Evolutionary conservation across 345 rosid species (phyloP).

Genomic region (Arabidopsis arenosa): DNA sequence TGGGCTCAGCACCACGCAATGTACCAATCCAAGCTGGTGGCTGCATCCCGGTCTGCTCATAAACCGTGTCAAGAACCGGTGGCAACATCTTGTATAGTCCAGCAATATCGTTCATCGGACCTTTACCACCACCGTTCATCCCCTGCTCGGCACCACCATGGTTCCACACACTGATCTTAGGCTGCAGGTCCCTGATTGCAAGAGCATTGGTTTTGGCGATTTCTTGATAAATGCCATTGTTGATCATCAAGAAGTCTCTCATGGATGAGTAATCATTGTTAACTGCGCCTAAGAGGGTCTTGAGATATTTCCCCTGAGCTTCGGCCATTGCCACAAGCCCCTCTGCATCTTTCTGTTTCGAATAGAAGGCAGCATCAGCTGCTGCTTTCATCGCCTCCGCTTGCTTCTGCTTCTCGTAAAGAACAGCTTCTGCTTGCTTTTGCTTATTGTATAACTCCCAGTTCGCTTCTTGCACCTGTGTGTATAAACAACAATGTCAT

Average conservation of each 20-base stretch:
- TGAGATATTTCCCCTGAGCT: constrained; percentile 65
- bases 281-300: constrained; percentile 56
- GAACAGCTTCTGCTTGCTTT: constrained; percentile 65
- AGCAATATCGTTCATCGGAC: constrained; percentile 63
- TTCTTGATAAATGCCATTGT: constrained; percentile 58
- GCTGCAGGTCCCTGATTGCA: constrained; percentile 64
- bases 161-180: constrained; percentile 77
- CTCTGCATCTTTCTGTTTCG: constrained; percentile 72
- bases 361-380: constrained; percentile 63
- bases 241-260: constrained; percentile 70
- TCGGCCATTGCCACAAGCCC: constrained; percentile 59
- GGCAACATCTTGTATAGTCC: constrained; percentile 75
- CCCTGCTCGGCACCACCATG: constrained; percentile 45
- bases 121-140: constrained; percentile 36
- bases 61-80: constrained; percentile 75
- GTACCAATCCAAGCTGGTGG: constrained; percentile 76
- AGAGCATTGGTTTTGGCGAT: constrained; percentile 68
- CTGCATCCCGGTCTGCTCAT: constrained; percentile 82
- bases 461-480: constrained; percentile 71
- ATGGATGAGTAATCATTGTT: constrained; percentile 63
- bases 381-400: constrained; percentile 65
- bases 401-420: constrained; percentile 61
- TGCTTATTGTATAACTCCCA: constrained; percentile 71
- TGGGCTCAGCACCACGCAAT: constrained; percentile 37
- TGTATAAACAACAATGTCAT: constrained; percentile 13